Base-by-base conservation (phyloP, 2,329 filamentous ascomycete species). In the Fusarium buharicum region DNA sequence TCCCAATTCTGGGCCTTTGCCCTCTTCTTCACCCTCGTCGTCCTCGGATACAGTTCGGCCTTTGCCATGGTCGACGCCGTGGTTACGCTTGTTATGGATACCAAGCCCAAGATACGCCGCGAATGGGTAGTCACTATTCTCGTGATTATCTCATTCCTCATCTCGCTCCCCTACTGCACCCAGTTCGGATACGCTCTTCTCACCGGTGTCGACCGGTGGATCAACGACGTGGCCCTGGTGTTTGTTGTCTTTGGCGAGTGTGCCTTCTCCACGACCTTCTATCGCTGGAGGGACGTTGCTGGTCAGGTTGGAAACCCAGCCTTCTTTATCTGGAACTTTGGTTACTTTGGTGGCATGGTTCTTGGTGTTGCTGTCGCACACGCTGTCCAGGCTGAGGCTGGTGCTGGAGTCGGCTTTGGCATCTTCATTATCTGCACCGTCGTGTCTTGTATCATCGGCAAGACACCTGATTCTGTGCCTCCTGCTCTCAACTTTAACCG, bases 21-120 rank as follows among this genome's bases (percentile, higher is more conserved):
- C 0, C 72, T 86, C 2, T 86, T 87, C 70, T 84, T 86, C 55
- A 86, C 84, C 0, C 76, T 86, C 7, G 80, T 86, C 55, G 80
- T 86, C 1, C 78, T 86, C 1, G 84, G 84, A 0, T 85, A 84
- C 66, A 84, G 81, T 55, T 86, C 84, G 0, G 82, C 84, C 1
- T 86, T 86, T 55, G 84, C 83, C 43, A 85, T 86, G 82, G 72
- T 86, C 6, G 84, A 86, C 62, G 83, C 82, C 5, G 76, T 82
- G 5, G 81, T 82, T 8, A 86, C 84, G 0, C 67, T 86, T 38
- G 73, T 82, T 33, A 80, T 83, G 71, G 84, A 86, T 55, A 77
- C 80, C 0, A 81, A 82, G 14, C 46, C 61, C n/a, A 66, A 58
- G 33, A 17, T 58, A 30, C 62, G n/a, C 59, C 79, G 41, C 79